phyloP scores from a whole-genome alignment of 345 rosid species.

The Salix viminalis region DNA sequence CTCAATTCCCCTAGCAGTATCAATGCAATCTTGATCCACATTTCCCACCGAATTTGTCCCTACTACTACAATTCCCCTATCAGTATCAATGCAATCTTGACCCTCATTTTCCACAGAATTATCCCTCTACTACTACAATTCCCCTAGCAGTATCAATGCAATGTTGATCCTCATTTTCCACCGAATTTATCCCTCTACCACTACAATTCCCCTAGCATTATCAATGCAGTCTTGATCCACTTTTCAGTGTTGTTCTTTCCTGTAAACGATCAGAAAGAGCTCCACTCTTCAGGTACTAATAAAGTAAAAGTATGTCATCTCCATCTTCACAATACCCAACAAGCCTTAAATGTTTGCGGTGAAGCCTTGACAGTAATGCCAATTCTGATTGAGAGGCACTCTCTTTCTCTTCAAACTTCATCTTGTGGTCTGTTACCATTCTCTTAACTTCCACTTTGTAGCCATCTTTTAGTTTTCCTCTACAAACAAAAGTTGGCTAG shows the following conservation, averaged over 20 bases:
- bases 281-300: slow-evolving; percentile 84
- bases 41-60: slow-evolving; percentile 71
- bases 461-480: neutral
- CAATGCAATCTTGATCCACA: slow-evolving; percentile 76
- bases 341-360: slow-evolving; percentile 80
- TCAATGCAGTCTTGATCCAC: slow-evolving; percentile 2
- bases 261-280: slow-evolving; percentile 76
- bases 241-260: slow-evolving; percentile 46
- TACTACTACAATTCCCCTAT: slow-evolving; percentile 26
- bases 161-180: slow-evolving; percentile 85
- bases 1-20: slow-evolving; percentile 80
- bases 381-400: slow-evolving; percentile 79
- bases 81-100: no score
- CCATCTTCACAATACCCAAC: slow-evolving; percentile 81
- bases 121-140: slow-evolving; percentile 50
- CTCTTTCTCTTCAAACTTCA: slow-evolving; percentile 80
- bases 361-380: slow-evolving; percentile 74
- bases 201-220: slow-evolving; percentile 12
- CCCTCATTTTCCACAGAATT: slow-evolving; percentile 77
- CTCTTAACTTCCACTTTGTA: neutral
- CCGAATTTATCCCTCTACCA: slow-evolving; percentile 49
- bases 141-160: slow-evolving; percentile 81
- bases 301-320: slow-evolving; percentile 74
- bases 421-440: slow-evolving; percentile 31
- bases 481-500: neutral